Evolutionary conservation across 805 yeast species (phyloP).

Genomic region (Lipomyces mesembrius): DNA sequence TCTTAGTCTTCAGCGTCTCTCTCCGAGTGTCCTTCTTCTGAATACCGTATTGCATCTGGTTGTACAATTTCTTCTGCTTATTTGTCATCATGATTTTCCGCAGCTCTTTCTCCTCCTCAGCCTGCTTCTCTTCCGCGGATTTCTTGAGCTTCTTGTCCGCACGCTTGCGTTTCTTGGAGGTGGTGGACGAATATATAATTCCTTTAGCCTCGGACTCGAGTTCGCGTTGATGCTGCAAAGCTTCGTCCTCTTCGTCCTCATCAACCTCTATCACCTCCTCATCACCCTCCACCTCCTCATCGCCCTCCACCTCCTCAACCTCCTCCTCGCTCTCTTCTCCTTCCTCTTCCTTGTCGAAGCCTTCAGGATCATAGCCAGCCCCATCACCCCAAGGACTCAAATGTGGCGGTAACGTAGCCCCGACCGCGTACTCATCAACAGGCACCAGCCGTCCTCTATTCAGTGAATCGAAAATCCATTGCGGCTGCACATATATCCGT

Average conservation of each 20-base stretch:
- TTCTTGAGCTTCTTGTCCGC: slow-evolving; percentile 27
- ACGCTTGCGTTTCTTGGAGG: slow-evolving; percentile 48
- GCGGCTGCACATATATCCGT: slow-evolving; percentile 94
- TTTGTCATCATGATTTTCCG: slow-evolving; percentile 97
- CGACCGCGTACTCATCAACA: slow-evolving; percentile 86
- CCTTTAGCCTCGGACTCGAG: slow-evolving; percentile 91
- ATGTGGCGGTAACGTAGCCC: slow-evolving; percentile 95
- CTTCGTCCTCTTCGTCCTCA: slow-evolving; percentile 54
- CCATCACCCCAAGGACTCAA: slow-evolving; percentile 99
- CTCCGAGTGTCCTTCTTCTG: slow-evolving; percentile 79
- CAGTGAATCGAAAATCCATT: slow-evolving; percentile 93
- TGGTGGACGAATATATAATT: slow-evolving; percentile 60
- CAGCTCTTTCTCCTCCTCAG: slow-evolving; percentile 80
- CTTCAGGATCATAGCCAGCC: slow-evolving; percentile 80
- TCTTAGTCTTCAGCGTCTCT: slow-evolving; percentile 67
- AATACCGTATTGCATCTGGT: slow-evolving; percentile 91
- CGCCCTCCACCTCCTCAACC: slow-evolving; percentile 58
- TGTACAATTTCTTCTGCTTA: slow-evolving; percentile 91
- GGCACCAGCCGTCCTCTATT: slow-evolving; percentile 77
- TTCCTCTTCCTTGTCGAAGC: slow-evolving; percentile 53
- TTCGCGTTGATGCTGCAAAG: slow-evolving; percentile 66
- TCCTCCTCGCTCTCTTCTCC: slow-evolving; percentile 60
- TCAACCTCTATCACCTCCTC: slow-evolving; percentile 53
- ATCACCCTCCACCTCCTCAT: slow-evolving; percentile 42
- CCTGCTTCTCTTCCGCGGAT: slow-evolving; percentile 58